These are phyloP conservation scores for Candida insectorum DNA, from an alignment of 805 yeast species.

Conservation along the genomic window DNA sequence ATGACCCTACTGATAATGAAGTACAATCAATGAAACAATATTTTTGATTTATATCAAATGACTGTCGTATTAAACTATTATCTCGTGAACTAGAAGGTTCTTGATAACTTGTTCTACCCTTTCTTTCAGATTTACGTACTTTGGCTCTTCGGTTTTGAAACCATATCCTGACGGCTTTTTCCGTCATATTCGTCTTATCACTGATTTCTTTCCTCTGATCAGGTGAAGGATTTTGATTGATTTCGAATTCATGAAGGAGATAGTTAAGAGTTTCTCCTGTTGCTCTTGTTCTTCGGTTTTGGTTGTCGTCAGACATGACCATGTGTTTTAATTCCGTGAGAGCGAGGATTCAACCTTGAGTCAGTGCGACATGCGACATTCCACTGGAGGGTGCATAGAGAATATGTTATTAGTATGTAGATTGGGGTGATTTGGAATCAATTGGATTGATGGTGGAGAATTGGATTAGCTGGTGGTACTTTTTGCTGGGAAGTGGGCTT, in stretches of 20 bases:
- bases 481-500: no score
- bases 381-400: no score
- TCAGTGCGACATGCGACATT: no score
- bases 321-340: conserved; percentile 31
- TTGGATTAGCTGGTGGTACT: no score
- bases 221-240: conserved; percentile 73
- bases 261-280: conserved; percentile 75
- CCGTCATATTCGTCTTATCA: conserved; percentile 74
- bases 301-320: conserved; percentile 4
- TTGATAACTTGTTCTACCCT: conserved; percentile 21
- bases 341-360: conserved; percentile 1
- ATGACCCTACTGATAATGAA: conserved; percentile 70
- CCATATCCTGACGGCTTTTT: conserved; percentile 89
- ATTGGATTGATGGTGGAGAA: no score
- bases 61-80: conserved; percentile 14
- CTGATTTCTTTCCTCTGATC: conserved; percentile 68
- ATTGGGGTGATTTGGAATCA: no score
- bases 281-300: conserved; percentile 69
- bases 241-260: conserved; percentile 64
- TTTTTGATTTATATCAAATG: conserved; percentile 53
- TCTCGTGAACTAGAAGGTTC: conserved; percentile 17
- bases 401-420: no score
- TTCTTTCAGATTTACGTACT: conserved; percentile 60
- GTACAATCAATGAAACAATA: conserved; percentile 67
- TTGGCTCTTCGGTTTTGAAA: conserved; percentile 87